Conservation (phyloP, 306 rosid species). For the Luffa acutangula region DNA sequence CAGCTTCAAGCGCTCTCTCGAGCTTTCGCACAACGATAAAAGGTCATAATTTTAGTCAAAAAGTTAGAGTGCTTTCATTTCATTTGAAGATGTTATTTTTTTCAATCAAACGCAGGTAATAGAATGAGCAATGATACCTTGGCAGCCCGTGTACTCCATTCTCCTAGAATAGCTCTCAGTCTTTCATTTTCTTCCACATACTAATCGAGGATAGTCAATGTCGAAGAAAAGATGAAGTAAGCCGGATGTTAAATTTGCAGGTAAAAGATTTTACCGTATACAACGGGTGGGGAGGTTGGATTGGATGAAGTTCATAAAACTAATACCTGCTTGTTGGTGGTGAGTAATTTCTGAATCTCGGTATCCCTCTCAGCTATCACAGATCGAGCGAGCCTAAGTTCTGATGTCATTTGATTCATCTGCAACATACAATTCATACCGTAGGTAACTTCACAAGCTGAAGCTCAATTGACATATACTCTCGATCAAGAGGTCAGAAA, state of each 20-base stretch:
- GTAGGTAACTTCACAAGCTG: background rate
- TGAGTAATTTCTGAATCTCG: conserved; percentile 70
- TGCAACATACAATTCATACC: conserved; percentile 20
- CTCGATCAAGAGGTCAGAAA: too few species aligned
- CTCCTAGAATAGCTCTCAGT: conserved; percentile 85
- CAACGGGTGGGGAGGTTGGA: background rate
- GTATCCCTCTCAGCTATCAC: conserved; percentile 86
- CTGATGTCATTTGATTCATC: conserved; percentile 91
- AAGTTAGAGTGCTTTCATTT: background rate
- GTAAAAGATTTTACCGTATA: background rate
- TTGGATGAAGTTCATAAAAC: background rate
- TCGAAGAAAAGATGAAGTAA: background rate
- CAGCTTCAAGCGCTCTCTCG: conserved; percentile 45
- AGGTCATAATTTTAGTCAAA: background rate
- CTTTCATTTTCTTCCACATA: conserved; percentile 98
- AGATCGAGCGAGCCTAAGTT: conserved; percentile 89
- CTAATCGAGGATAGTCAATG: conserved; percentile 23
- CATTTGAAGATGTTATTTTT: background rate
- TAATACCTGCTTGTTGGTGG: conserved; percentile 73
- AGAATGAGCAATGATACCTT: conserved; percentile 41
- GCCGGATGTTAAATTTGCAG: background rate
- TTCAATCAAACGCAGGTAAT: background rate
- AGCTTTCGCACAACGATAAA: conserved; percentile 16
- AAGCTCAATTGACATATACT: too few species aligned
- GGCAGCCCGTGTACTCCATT: conserved; percentile 97